Evolutionary conservation across 495 filamentous ascomycete species (phyloP).

Genomic region (Delitschia confertaspora): DNA sequence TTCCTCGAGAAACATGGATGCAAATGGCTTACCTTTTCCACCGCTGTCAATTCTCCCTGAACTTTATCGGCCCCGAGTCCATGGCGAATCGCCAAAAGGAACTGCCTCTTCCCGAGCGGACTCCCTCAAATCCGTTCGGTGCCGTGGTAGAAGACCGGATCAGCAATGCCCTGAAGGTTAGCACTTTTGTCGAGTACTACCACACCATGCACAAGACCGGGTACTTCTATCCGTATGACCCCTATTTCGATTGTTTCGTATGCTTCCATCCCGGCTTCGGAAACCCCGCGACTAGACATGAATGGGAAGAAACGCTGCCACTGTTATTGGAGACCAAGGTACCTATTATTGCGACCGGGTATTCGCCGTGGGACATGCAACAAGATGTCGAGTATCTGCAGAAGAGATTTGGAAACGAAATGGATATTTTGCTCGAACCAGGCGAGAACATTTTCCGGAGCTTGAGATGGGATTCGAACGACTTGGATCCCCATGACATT

Average conservation of each 20-base stretch:
- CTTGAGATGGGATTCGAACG: constrained; percentile 93
- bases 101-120: constrained; percentile 80
- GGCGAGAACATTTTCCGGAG: constrained; percentile 93
- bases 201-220: constrained; percentile 87
- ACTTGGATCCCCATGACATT: constrained; percentile 87
- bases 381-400: constrained; percentile 83
- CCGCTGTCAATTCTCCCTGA: constrained; percentile 63
- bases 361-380: constrained; percentile 90
- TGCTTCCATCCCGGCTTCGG: constrained; percentile 94
- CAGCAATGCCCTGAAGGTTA: constrained; percentile 80
- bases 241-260: constrained; percentile 94
- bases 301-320: constrained; percentile 87
- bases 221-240: constrained; percentile 86
- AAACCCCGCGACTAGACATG: constrained; percentile 82
- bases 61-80: constrained; percentile 93
- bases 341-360: constrained; percentile 86
- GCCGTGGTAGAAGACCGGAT: constrained; percentile 84
- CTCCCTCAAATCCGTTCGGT: constrained; percentile 79
- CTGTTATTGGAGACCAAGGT: constrained; percentile 88
- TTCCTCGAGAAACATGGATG: constrained; percentile 87
- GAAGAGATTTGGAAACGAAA: constrained; percentile 74
- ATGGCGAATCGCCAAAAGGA: constrained; percentile 86
- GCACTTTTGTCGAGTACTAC: constrained; percentile 95
- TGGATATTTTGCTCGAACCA: constrained; percentile 83
- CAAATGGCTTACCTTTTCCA: constrained; percentile 90